phyloP scores from a whole-genome alignment of 2,329 filamentous ascomycete species.

The Plenodomus lindquistii region DNA sequence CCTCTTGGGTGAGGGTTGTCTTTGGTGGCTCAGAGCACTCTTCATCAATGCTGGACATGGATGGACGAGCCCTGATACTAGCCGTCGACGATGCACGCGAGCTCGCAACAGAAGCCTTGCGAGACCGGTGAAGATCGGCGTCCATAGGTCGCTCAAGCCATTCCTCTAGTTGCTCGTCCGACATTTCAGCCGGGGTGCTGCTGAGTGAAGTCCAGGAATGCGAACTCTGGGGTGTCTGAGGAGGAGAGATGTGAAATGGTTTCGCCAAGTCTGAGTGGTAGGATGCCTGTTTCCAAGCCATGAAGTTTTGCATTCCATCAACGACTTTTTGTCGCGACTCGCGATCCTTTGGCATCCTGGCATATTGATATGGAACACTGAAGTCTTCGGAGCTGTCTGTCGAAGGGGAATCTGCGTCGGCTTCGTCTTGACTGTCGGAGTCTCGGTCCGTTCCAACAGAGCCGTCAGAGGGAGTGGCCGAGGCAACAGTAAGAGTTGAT shows the following conservation, averaged over 20 bases:
- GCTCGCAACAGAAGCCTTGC: constrained; percentile 9
- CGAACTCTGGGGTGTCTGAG: constrained; percentile 6
- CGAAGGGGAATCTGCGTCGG: background rate
- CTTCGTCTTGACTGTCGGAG: background rate
- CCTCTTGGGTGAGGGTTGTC: background rate
- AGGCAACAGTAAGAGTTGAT: background rate
- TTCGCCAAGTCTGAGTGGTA: constrained; percentile 4
- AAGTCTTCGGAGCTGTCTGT: background rate
- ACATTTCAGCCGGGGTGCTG: constrained; percentile 15
- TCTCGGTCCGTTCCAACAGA: background rate
- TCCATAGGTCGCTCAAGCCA: constrained; percentile 22
- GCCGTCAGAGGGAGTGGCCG: constrained; percentile 1
- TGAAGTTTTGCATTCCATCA: constrained; percentile 12
- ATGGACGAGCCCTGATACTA: constrained; percentile 5
- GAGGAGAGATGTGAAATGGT: constrained; percentile 2
- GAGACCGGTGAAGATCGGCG: constrained; percentile 19
- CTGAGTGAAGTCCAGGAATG: constrained; percentile 6
- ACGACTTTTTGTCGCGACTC: constrained; percentile 6
- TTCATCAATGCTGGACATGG: constrained; percentile 2
- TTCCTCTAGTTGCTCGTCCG: constrained; percentile 23
- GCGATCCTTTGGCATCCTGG: constrained; percentile 7
- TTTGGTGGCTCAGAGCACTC: background rate
- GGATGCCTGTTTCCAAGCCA: constrained; percentile 10
- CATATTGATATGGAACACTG: constrained; percentile 3
- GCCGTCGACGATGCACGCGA: constrained; percentile 1